Evolutionary conservation across 2,329 filamentous ascomycete species (phyloP).

Genomic region (Fusarium multiceps): DNA sequence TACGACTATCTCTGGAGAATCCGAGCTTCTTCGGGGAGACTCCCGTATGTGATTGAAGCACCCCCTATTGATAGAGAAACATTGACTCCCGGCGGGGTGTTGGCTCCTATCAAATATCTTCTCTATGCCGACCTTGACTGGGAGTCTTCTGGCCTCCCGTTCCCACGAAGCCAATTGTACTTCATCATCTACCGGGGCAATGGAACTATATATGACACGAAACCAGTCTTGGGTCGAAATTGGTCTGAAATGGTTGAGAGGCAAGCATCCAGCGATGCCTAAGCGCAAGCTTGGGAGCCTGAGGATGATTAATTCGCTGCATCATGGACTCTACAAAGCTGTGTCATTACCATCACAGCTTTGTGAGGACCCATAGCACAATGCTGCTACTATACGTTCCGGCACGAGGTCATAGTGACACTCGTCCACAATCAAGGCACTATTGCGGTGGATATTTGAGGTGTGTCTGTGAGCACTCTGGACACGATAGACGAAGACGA

Average conservation of each 20-base stretch:
- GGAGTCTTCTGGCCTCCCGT: background rate
- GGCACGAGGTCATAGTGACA: too few species aligned
- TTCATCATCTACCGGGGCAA: background rate
- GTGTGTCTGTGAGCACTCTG: too few species aligned
- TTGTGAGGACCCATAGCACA: background rate
- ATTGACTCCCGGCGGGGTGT: background rate
- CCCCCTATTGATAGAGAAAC: background rate
- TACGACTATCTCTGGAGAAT: background rate
- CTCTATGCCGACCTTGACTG: background rate
- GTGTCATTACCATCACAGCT: background rate
- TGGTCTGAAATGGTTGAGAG: background rate
- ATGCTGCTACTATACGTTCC: background rate
- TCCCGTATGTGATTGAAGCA: background rate
- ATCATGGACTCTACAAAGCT: too few species aligned
- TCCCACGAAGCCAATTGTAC: background rate
- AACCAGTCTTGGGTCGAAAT: background rate
- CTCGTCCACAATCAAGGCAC: too few species aligned
- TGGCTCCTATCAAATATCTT: background rate
- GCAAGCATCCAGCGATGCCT: background rate
- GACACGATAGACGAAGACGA: background rate
- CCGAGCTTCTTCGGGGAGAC: background rate
- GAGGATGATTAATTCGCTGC: too few species aligned
- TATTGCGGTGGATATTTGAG: too few species aligned
- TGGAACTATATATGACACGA: background rate
- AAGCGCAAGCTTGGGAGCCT: too few species aligned